Evolutionary conservation across 2,329 filamentous ascomycete species (phyloP), one percentile per base, ranked within the genome.

Genomic region (Aspergillus piperis): DNA sequence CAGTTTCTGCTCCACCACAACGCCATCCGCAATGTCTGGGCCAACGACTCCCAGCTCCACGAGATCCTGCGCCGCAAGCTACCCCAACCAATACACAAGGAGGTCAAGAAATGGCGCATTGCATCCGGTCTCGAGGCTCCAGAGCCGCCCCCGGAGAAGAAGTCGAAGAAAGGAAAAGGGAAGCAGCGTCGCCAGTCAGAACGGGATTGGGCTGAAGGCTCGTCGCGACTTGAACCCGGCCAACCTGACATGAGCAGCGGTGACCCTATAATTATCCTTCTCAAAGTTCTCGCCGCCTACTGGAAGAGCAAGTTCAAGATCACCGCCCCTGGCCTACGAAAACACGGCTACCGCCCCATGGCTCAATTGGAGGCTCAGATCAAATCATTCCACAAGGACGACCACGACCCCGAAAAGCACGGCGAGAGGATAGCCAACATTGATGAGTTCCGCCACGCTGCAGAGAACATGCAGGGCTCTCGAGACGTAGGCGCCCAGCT

Each of bases 1-100:
- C 88, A 96, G 72, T 86, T 88, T 55, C 80, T 99, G 15, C 83
- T 99, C 61, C 97, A 90, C 83, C 93, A 98, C 73, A 98, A 98
- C 71, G 86, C 91, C 0, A 77, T 95, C 13, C 86, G 91, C 44
- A 97, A 98, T 73, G 82, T 86, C 0, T 98, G 94, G 89, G 78
- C 92, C 19, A 91, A 91, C 66, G 90, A 98, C 68, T 75, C 83
- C 3, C 85, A 90, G 63, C 82, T 96, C 0, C 91, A 95, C 63
- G 86, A 87, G 10, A 89, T 88, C 15, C 81, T 97, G 71, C 82
- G 95, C 3, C 86, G 87, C n/a, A 88, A 91, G 59, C 69, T 96
- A 6, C 84, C 90, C 0, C 81, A 85, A 0, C 84, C 84, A 5
- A 80, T 94, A 4, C 88, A 86, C 77, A 86, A 87, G 13, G 90